Evolutionary conservation across 1,284 basidiomycete genomes (phyloP), one percentile per base, ranked within the genome.

Genomic region (Naganishia albida): DNA sequence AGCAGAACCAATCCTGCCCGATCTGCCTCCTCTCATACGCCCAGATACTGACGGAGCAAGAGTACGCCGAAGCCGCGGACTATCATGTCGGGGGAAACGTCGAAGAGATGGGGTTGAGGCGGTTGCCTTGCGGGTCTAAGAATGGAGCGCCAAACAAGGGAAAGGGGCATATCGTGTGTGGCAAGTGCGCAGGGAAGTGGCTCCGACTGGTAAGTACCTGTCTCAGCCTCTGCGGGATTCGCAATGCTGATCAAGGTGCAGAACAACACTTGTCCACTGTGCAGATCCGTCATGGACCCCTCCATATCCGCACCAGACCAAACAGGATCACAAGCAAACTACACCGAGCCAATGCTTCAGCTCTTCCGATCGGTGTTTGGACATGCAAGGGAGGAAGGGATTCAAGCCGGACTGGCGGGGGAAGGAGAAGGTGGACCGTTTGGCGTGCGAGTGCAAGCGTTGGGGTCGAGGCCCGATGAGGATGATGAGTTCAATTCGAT

Each of bases 251-350:
- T 48, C 1, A 23, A 25, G 44, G 10, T 26, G 6, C 16, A 68
- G 67, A 64, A 65, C 39, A 68, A 68, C 26, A 59, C 63, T 0
- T 68, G 67, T 30, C 67, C 67, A 13, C 30, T 68, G 10, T 68
- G 67, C 48, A 59, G 67, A 48, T n/a, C 59, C 1, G 42, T 18
- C 7, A 60, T 68, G 50, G 67, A 68, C 39, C 49, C 46, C 7
- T 54, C 51, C 1, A 28, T 64, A 6, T 2, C 52, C 4, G 25
- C 38, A 15, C 20, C 55, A 16, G 62, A 42, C 10, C n/a, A 13
- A 26, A 18, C 43, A 28, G 34, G 44, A 7, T 16, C 55, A 7
- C 39, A 64, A 26, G 64, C 25, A 18, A 50, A 49, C 38, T 44
- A 56, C 20, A 56, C 57, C 3, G 57, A 49, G 8, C 57, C 46